Conservation (phyloP, 305 asterid species). For the Fraxinus sp. region DNA sequence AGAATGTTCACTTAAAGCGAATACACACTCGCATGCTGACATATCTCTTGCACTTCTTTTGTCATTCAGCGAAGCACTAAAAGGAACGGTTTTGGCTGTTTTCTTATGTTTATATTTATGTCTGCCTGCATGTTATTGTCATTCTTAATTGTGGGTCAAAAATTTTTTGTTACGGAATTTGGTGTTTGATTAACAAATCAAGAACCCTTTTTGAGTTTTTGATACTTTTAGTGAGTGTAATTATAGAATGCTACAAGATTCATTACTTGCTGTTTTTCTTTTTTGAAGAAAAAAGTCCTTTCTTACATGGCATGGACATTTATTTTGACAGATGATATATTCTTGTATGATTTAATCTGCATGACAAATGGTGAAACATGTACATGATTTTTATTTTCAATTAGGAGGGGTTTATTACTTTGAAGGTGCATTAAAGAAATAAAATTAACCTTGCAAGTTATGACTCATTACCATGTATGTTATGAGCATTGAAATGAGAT, state of each 20-base stretch:
- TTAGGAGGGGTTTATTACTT: neutral
- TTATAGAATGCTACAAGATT: neutral
- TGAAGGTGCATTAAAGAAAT: neutral
- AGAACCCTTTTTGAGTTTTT: neutral
- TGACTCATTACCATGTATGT: neutral
- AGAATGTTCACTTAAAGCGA: neutral
- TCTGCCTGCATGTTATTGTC: neutral
- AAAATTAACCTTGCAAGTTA: slow-evolving; percentile 14
- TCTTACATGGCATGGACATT: neutral
- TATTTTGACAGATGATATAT: neutral
- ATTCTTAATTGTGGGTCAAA: neutral
- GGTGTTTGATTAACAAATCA: neutral
- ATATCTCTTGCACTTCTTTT: neutral
- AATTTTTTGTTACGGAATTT: neutral
- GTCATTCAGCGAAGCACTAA: neutral
- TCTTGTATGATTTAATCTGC: neutral
- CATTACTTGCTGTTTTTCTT: neutral
- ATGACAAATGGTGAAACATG: neutral
- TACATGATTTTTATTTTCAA: neutral
- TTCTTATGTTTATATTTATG: neutral
- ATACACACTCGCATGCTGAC: neutral
- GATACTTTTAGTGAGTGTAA: neutral
- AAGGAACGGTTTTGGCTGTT: neutral
- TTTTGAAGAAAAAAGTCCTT: neutral
- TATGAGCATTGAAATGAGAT: neutral